These are phyloP conservation scores for Areca catechu DNA, from an alignment of 176 grass and related monocot genomes.

Conservation along the genomic window DNA sequence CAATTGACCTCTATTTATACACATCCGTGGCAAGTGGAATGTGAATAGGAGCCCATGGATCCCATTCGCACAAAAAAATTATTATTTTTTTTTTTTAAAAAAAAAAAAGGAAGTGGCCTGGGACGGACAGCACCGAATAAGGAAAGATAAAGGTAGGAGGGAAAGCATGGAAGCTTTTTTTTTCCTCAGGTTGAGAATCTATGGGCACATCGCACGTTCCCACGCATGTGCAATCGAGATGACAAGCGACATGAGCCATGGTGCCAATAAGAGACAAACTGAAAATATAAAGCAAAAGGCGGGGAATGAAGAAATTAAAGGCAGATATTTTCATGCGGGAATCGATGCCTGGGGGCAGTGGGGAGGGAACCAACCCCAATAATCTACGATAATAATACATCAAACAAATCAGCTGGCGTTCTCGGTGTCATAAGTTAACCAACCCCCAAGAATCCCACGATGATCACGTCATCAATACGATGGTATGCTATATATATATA, in stretches of 20 bases:
- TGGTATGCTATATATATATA: no score
- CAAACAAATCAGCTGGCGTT: no score
- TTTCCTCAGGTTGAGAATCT: constrained; percentile 28
- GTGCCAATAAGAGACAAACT: constrained; percentile 19
- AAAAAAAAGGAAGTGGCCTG: no score
- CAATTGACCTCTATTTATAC: constrained; percentile 5
- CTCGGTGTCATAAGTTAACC: no score
- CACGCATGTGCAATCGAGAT: background rate
- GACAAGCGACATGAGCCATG: background rate
- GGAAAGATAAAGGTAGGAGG: constrained; percentile 35
- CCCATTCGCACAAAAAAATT: constrained; percentile 1
- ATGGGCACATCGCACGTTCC: constrained; percentile 5
- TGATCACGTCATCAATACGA: no score
- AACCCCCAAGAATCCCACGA: no score
- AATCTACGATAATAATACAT: no score
- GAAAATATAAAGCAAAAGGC: background rate
- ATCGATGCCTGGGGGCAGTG: constrained; percentile 69
- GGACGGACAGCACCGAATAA: constrained; percentile 26
- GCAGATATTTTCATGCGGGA: constrained; percentile 26
- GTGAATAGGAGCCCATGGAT: background rate
- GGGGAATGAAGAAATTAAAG: constrained; percentile 7
- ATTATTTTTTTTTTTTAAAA: no score
- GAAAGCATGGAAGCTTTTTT: constrained; percentile 29
- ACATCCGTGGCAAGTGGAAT: background rate
- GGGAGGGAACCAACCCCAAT: constrained; percentile 24